A percentile compares a stretch with the other conserved stretches of the same genome.
Evolutionary conservation across 75 land plant species (phyloP).

Genomic region (Pinus albicaulis): DNA sequence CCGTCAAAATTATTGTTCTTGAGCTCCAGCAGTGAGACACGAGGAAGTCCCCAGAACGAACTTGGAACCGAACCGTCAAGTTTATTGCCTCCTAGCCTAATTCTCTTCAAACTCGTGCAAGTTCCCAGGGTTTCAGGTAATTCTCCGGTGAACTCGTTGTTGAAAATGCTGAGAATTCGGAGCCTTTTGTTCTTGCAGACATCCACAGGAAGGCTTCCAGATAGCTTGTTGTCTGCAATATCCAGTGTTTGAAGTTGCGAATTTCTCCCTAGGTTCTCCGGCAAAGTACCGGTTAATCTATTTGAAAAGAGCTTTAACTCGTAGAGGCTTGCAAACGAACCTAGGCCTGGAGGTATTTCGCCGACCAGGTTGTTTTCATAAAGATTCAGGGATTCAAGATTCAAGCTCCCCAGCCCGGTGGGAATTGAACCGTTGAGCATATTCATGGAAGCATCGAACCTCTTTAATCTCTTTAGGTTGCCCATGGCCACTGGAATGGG

Average conservation of each 20-base stretch:
- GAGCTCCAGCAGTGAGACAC: constrained; percentile 56
- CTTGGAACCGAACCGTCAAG: constrained; percentile 55
- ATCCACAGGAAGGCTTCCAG: constrained; percentile 55
- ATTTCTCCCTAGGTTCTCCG: constrained; percentile 40
- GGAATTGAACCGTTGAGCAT: constrained; percentile 60
- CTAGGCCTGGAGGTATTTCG: constrained; percentile 38
- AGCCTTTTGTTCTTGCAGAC: constrained; percentile 54
- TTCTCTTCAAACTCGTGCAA: constrained; percentile 48
- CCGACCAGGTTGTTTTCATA: constrained; percentile 46
- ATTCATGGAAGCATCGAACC: constrained; percentile 69
- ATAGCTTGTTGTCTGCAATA: constrained; percentile 47
- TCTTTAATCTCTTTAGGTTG: constrained; percentile 33
- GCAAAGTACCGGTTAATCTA: constrained; percentile 41
- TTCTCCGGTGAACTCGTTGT: constrained; percentile 54
- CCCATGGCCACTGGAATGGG: constrained; percentile 46
- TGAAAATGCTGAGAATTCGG: constrained; percentile 47
- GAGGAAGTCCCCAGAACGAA: constrained; percentile 60
- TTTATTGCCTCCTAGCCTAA: constrained; percentile 44
- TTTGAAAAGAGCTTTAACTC: constrained; percentile 58
- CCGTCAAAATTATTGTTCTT: constrained; percentile 52
- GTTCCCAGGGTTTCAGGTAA: constrained; percentile 46
- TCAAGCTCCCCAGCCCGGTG: constrained; percentile 35
- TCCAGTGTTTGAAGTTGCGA: constrained; percentile 52
- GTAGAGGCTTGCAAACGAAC: constrained; percentile 28
- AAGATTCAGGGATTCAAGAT: no score